A percentile compares a stretch with the other conserved stretches of the same genome.
Conservation (phyloP, 2,329 filamentous ascomycete species). For the Teratosphaeriaceae sp. region DNA sequence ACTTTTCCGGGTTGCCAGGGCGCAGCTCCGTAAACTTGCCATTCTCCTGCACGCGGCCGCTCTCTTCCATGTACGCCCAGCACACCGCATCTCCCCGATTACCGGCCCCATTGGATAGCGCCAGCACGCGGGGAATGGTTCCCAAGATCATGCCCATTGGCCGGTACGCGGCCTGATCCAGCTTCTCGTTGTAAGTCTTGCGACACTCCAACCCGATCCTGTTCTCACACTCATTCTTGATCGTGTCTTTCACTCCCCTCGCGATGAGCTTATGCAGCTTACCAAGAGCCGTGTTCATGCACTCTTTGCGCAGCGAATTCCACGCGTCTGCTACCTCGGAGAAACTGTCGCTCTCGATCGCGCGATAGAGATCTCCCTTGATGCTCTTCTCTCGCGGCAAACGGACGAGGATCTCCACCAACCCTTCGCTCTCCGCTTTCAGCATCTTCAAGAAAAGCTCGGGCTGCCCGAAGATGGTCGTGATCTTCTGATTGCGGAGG, state of each 20-base stretch:
- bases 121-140: slow-evolving; percentile 77
- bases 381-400: slow-evolving; percentile 73
- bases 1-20: slow-evolving; percentile 58
- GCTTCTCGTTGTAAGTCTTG: slow-evolving; percentile 78
- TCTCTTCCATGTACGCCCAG: slow-evolving; percentile 92
- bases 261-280: slow-evolving; percentile 80
- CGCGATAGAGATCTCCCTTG: slow-evolving; percentile 66
- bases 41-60: slow-evolving; percentile 81
- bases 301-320: slow-evolving; percentile 81
- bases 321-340: slow-evolving; percentile 92
- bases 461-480: slow-evolving; percentile 73
- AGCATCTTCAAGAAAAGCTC: slow-evolving; percentile 96
- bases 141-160: slow-evolving; percentile 87
- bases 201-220: slow-evolving; percentile 82
- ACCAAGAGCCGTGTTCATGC: slow-evolving; percentile 70
- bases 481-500: slow-evolving; percentile 69
- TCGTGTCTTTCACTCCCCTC: slow-evolving; percentile 88
- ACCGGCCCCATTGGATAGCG: slow-evolving; percentile 79
- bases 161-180: slow-evolving; percentile 95
- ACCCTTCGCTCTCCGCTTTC: slow-evolving; percentile 87
- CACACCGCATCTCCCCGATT: slow-evolving; percentile 73
- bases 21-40: slow-evolving; percentile 79
- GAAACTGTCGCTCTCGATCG: slow-evolving; percentile 92
- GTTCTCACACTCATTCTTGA: slow-evolving; percentile 91
- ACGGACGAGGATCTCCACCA: slow-evolving; percentile 76